These are phyloP conservation scores for Globisporangium solare DNA, from an alignment of 352 stramenopile species.

Conservation along the genomic window DNA sequence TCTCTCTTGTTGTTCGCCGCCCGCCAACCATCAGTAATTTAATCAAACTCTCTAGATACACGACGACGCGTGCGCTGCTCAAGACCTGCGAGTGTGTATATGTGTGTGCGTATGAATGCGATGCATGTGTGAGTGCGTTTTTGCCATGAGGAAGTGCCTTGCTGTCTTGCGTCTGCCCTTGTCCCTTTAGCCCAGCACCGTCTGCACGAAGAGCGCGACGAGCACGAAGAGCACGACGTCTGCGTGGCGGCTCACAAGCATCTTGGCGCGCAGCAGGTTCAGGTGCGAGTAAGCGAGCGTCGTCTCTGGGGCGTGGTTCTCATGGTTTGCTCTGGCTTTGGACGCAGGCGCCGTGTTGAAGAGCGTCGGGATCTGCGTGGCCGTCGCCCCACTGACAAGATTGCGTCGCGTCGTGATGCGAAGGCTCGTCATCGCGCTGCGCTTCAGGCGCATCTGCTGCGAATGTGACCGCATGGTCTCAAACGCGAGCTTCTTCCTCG, in stretches of 20 bases:
- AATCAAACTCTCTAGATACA: conserved; percentile 1
- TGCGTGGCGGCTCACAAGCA: conserved; percentile 15
- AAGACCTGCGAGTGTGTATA: not conserved
- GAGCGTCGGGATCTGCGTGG: not conserved
- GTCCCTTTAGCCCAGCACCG: not conserved
- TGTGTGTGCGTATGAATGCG: not conserved
- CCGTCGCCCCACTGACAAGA: conserved; percentile 2
- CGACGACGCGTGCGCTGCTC: not conserved
- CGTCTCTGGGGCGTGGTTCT: not conserved
- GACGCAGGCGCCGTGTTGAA: not conserved
- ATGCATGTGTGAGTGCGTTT: too few species aligned
- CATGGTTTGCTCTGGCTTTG: not conserved
- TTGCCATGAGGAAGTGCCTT: too few species aligned
- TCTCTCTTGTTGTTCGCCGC: not conserved
- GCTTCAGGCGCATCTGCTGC: conserved; percentile 27
- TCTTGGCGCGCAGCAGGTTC: not conserved
- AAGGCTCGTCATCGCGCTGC: conserved; percentile 2
- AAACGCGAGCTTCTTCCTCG: conserved; percentile 43
- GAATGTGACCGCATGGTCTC: conserved; percentile 12
- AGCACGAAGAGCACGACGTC: conserved; percentile 18
- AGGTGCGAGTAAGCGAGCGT: not conserved
- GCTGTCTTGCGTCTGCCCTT: not conserved
- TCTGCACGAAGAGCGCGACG: conserved; percentile 8
- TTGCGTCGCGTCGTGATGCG: conserved; percentile 1
- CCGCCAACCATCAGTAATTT: not conserved